Base-by-base conservation (phyloP, 148 eudicot species). In the Linanthus parryae region DNA sequence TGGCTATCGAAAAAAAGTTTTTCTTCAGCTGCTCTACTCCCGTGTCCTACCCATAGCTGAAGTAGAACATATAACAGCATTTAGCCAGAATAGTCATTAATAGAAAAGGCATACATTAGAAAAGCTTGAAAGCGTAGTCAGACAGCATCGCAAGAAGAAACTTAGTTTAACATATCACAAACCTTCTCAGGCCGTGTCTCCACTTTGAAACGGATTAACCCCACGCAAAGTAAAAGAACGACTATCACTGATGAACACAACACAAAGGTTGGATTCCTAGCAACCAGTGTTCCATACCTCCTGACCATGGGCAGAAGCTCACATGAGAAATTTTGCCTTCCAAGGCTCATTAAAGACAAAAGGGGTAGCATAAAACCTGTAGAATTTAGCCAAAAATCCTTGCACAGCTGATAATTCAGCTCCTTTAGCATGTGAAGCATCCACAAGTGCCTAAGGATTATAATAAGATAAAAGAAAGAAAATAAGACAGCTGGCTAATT, bases 111-210 rank as follows among this genome's bases (percentile, higher is more conserved):
- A 38, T 33, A 9, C 48, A 38, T 38, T 29, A 8, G 48, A 27
- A 56, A 55, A 28, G 11, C 15, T 12, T 9, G 6, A 35, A 17
- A 11, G 28, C 10, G 20, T 47, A 47, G 20, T 23, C 17, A 49
- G 18, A 15, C 14, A 30, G 16, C 2, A 4, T 23, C 15, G 25
- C 21, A 15, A 48, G 21, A 51, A n/a, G 19, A 13, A 48, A n/a
- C n/a, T n/a, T n/a, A n/a, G n/a, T n/a, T n/a, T n/a, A n/a, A n/a
- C n/a, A n/a, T n/a, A n/a, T n/a, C n/a, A n/a, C n/a, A n/a, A n/a
- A n/a, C 99, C 99, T 94, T 94, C 69, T 84, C 96, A 49, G 99
- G 99, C 49, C 84, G 77, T 57, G 99, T 94, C 79, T 94, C 99
- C 20, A 94, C 96, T 76, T 73, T 63, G 52, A 94, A 82, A 29